Percentiles rank a stretch among this genome's conserved stretches.
Evolutionary conservation across 345 rosid genomes (phyloP).

Genomic region (Salix exigua): DNA sequence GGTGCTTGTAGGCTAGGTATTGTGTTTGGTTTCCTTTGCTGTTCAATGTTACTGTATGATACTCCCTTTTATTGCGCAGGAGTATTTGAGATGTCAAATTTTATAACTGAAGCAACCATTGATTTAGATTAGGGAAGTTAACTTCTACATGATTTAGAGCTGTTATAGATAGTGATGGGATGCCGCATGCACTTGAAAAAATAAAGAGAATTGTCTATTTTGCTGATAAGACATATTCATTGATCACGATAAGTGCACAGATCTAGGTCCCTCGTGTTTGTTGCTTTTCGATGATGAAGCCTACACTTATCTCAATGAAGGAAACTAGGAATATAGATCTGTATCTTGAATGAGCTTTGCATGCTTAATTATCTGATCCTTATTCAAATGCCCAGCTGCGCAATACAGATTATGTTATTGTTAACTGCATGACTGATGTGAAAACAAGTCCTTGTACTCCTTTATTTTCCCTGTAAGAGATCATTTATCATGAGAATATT

Average conservation of each 20-base stretch:
- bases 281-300: too few species aligned
- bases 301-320: not conserved
- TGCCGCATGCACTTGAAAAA: not conserved
- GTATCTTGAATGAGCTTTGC: not conserved
- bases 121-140: not conserved
- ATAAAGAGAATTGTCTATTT: not conserved
- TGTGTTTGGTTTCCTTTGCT: not conserved
- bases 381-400: not conserved
- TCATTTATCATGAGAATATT: not conserved
- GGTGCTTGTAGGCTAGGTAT: not conserved
- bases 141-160: conserved; percentile 1
- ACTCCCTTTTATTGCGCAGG: not conserved
- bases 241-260: too few species aligned
- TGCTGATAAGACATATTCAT: too few species aligned
- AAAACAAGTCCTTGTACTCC: not conserved
- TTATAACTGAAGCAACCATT: not conserved
- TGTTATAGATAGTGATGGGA: not conserved
- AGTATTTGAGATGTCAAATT: not conserved
- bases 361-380: not conserved
- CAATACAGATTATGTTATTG: not conserved
- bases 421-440: not conserved
- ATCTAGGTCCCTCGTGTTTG: too few species aligned
- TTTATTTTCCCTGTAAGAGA: not conserved
- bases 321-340: not conserved
- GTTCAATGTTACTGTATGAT: not conserved